Conservation (phyloP, 208 protist species). For the Leptomonas pyrrhocoris region DNA sequence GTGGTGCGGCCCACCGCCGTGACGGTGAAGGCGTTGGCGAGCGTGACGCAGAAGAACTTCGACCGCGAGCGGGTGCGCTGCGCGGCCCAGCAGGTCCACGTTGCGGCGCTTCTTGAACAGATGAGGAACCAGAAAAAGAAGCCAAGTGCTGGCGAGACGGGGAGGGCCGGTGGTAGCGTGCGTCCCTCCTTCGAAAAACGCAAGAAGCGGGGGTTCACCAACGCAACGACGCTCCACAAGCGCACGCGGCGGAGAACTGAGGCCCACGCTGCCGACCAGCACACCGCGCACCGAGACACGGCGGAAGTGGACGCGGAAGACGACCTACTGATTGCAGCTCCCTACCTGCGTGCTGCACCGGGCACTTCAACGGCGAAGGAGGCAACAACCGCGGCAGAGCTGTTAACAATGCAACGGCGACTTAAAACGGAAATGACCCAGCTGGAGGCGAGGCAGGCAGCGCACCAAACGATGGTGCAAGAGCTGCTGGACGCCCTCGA, state of each 20-base stretch:
- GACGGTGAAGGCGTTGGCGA: conserved; percentile 19
- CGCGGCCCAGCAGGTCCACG: neutral
- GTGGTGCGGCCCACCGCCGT: conserved; percentile 15
- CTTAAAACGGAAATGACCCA: neutral
- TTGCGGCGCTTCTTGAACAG: neutral
- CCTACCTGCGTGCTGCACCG: neutral
- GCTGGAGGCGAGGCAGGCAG: neutral
- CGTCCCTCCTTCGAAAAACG: neutral
- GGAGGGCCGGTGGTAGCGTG: neutral
- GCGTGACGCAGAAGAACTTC: conserved; percentile 9
- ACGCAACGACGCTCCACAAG: neutral
- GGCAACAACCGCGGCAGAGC: neutral
- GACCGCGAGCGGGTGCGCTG: conserved; percentile 12
- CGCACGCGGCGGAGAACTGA: neutral
- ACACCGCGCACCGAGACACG: neutral
- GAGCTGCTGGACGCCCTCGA: conserved; percentile 11
- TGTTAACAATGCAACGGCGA: neutral
- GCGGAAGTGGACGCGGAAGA: neutral
- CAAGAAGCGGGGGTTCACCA: neutral
- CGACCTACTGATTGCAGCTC: neutral
- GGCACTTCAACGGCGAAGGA: neutral
- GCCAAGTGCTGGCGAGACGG: neutral
- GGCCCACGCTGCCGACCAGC: neutral
- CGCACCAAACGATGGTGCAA: neutral
- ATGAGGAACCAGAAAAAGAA: neutral